phyloP scores from a whole-genome alignment of 345 rosid species.

The Euphorbia pulcherrima region DNA sequence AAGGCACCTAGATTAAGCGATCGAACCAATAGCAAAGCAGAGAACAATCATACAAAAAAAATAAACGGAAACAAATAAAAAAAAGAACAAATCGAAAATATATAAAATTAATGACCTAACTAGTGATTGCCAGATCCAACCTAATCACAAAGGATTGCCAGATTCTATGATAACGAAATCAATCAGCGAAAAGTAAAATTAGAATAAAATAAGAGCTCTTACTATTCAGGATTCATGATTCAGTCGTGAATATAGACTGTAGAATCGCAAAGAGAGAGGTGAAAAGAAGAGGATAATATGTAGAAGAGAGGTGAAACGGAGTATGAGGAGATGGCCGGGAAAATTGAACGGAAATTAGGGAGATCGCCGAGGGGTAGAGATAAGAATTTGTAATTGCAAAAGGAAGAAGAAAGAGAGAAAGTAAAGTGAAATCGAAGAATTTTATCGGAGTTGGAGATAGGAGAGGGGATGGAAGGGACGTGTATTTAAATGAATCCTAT shows the following conservation, averaged over 20 bases:
- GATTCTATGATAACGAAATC: not conserved
- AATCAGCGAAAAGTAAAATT: not conserved
- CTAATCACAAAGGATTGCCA: not conserved
- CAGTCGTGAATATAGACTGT: conserved; percentile 18
- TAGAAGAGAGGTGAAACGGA: conserved; percentile 13
- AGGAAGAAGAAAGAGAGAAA: too few relatives aligned
- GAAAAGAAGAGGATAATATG: too few relatives aligned
- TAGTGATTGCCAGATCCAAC: conserved; percentile 12
- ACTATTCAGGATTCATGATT: conserved; percentile 96
- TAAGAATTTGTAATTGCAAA: too few relatives aligned
- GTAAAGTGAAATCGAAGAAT: too few relatives aligned
- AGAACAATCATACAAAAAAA: conserved; percentile 6
- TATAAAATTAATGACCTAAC: not conserved
- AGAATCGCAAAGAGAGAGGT: conserved; percentile 13
- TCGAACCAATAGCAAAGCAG: conserved; percentile 2
- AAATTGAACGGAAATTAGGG: conserved; percentile 10
- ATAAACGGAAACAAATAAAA: not conserved
- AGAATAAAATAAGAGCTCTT: conserved; percentile 24
- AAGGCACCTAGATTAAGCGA: conserved; percentile 26
- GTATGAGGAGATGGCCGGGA: not conserved
- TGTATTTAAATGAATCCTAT: too few relatives aligned
- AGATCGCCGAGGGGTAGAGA: too few relatives aligned
- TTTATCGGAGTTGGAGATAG: too few relatives aligned
- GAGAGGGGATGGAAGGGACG: too few relatives aligned
- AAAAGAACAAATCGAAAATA: not conserved